Conservation (phyloP, 768 basidiomycete genomes). For the Hortiboletus flavorubellus region DNA sequence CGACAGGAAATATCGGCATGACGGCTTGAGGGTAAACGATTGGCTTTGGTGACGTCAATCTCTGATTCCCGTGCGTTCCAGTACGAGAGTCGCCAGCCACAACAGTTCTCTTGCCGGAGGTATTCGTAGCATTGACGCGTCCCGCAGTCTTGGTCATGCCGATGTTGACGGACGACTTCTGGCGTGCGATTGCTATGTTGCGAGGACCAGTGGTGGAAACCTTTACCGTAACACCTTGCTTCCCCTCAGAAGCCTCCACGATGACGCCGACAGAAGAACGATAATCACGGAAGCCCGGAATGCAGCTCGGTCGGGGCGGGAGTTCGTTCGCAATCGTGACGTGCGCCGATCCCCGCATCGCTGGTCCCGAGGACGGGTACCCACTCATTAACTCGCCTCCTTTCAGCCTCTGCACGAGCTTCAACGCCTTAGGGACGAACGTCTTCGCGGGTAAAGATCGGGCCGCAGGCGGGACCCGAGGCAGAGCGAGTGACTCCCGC, state of each 20-base stretch:
- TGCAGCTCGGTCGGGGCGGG: not conserved
- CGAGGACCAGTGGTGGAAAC: not conserved
- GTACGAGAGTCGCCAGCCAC: not conserved
- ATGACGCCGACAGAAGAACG: not conserved
- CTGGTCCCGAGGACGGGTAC: not conserved
- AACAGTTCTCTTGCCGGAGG: not conserved
- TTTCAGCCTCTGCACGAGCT: not conserved
- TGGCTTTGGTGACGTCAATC: not conserved
- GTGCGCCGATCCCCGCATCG: not conserved
- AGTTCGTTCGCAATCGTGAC: not conserved
- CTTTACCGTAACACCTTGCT: not conserved
- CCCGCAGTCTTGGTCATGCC: not conserved
- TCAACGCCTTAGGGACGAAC: not conserved
- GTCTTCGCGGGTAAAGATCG: not conserved
- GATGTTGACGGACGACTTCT: not conserved
- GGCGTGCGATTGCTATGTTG: no score
- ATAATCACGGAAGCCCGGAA: not conserved
- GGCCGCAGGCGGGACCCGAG: no score
- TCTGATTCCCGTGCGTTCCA: not conserved
- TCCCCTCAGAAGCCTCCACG: not conserved
- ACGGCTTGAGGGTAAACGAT: not conserved
- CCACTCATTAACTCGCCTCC: not conserved
- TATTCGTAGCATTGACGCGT: not conserved
- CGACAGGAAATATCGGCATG: no score
- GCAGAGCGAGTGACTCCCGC: not conserved